Evolutionary conservation across 208 protist genomes (phyloP).

Genomic region (Balamuthia mandrillaris): DNA sequence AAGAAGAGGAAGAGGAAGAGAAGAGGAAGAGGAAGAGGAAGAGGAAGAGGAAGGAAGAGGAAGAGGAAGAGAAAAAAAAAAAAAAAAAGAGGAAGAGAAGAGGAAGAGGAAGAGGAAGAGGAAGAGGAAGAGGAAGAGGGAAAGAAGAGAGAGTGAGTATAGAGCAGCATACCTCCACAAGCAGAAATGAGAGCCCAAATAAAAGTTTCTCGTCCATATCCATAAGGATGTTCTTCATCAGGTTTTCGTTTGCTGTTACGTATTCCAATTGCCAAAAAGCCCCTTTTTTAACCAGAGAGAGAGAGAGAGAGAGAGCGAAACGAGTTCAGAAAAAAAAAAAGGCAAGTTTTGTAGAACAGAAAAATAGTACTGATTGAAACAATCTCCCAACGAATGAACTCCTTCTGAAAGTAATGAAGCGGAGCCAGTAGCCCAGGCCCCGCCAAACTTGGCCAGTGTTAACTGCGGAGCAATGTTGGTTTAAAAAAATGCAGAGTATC

Average conservation of each 20-base stretch:
- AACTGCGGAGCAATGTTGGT: too few species aligned
- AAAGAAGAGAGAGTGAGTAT: background rate
- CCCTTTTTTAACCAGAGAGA: background rate
- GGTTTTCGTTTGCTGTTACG: slow-evolving; percentile 21
- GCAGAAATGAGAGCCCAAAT: slow-evolving; percentile 27
- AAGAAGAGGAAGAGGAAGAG: background rate
- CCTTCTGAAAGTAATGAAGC: slow-evolving; percentile 9
- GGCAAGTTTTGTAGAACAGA: background rate
- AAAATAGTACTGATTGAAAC: slow-evolving; percentile 9
- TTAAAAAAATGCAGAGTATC: too few species aligned
- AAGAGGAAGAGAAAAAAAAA: background rate
- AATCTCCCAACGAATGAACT: slow-evolving; percentile 13
- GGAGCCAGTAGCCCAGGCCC: background rate
- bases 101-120: background rate
- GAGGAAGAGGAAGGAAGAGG: background rate
- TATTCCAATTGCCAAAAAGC: background rate
- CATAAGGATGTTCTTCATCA: slow-evolving; percentile 2
- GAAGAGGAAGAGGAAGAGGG: background rate
- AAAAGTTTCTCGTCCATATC: slow-evolving; percentile 1
- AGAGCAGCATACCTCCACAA: background rate
- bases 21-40: background rate
- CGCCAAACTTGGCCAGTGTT: slow-evolving; percentile 4
- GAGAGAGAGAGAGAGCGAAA: background rate
- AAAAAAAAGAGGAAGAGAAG: background rate
- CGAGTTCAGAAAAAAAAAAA: background rate